Percentiles rank a stretch among this genome's conserved stretches.
These are phyloP conservation scores for Candida pseudofarinosa DNA, from an alignment of 805 yeast species.

Conservation along the genomic window DNA sequence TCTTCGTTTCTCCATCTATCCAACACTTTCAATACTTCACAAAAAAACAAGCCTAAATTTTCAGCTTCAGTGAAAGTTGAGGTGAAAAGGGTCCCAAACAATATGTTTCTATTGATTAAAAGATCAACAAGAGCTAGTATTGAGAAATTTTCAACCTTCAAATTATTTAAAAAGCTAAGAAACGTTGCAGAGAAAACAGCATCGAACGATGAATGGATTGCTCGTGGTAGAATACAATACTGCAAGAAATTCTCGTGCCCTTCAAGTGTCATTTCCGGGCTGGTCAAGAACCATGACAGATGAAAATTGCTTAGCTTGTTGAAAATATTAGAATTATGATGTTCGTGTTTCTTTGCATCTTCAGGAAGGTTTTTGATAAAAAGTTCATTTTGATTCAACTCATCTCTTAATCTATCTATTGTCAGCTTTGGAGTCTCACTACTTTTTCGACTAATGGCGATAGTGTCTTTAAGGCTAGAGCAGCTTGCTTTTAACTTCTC, in stretches of 20 bases:
- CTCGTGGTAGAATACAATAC: constrained; percentile 69
- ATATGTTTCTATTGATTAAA: constrained; percentile 45
- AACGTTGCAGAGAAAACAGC: constrained; percentile 68
- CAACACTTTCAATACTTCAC: constrained; percentile 47
- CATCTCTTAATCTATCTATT: constrained; percentile 22
- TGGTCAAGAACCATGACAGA: constrained; percentile 35
- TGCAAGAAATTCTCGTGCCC: constrained; percentile 43
- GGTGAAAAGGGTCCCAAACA: constrained; percentile 60
- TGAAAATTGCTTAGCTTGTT: neutral
- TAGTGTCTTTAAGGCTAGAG: constrained; percentile 31
- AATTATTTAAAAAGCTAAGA: constrained; percentile 45
- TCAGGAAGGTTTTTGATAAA: constrained; percentile 24
- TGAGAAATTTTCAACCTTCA: constrained; percentile 31
- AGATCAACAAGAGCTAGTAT: constrained; percentile 38
- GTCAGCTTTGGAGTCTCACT: constrained; percentile 17
- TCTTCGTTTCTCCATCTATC: constrained; percentile 40
- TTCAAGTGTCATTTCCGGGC: constrained; percentile 1
- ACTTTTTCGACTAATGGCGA: constrained; percentile 24
- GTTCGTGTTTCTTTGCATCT: constrained; percentile 34
- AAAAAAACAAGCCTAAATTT: constrained; percentile 70
- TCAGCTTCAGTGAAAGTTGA: constrained; percentile 77
- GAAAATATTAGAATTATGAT: constrained; percentile 19
- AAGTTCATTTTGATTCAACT: constrained; percentile 17
- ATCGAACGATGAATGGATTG: constrained; percentile 75
- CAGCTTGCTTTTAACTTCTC: constrained; percentile 34